Percentiles rank a stretch among this genome's conserved stretches.
Conservation (phyloP, 768 basidiomycete genomes). For the Zangia roseola region DNA sequence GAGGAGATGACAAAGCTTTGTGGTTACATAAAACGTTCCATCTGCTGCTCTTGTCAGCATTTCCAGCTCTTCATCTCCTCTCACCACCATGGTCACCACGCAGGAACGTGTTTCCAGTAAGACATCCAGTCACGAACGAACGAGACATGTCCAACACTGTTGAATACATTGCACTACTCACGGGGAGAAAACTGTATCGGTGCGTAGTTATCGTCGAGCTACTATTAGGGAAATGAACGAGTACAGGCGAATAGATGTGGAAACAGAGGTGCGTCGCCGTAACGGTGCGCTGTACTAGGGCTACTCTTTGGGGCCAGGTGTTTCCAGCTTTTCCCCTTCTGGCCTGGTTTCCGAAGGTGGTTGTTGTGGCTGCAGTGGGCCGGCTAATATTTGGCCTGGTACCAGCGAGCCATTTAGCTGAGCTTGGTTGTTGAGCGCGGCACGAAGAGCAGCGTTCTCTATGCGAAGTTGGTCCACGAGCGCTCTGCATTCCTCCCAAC, state of each 20-base stretch:
- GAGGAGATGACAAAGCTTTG: conserved; percentile 34
- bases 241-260: conserved; percentile 1
- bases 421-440: conserved; percentile 52
- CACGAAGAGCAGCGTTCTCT: conserved; percentile 77
- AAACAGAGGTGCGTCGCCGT: neutral
- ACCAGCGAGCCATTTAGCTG: conserved; percentile 34
- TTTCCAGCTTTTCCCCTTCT: conserved; percentile 30
- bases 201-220: conserved; percentile 9
- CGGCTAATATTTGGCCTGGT: conserved; percentile 27
- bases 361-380: conserved; percentile 21
- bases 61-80: conserved; percentile 33
- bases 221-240: conserved; percentile 6
- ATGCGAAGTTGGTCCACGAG: conserved; percentile 85
- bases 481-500: conserved; percentile 89
- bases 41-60: conserved; percentile 33
- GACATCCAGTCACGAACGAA: neutral
- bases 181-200: conserved; percentile 5
- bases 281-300: neutral
- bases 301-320: conserved; percentile 24
- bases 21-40: conserved; percentile 36
- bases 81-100: conserved; percentile 27
- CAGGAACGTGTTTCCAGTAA: neutral
- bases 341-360: conserved; percentile 20
- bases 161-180: neutral
- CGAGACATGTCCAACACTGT: conserved; percentile 1